Evolutionary conservation across 2,329 filamentous ascomycete genomes (phyloP).

Genomic region (Ophiostoma montium): DNA sequence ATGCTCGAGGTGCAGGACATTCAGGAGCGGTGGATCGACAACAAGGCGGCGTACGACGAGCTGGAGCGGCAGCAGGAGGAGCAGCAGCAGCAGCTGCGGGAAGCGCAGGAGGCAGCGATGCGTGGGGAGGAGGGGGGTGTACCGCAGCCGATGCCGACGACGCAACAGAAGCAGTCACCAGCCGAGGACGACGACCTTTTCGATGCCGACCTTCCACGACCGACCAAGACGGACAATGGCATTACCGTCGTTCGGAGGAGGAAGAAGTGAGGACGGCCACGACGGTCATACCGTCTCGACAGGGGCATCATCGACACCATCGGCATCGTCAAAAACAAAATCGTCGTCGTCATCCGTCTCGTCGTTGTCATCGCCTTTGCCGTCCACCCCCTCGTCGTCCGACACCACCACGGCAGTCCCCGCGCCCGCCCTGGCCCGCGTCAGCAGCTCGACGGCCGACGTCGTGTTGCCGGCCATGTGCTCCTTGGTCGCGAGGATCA

Average conservation of each 20-base stretch:
- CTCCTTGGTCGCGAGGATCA: constrained; percentile 53
- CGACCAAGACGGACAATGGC: constrained; percentile 30
- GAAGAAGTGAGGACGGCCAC: constrained; percentile 22
- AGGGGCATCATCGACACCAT: constrained; percentile 22
- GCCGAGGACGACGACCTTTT: constrained; percentile 27
- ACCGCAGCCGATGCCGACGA: neutral
- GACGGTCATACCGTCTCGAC: neutral
- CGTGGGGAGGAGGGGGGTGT: constrained; percentile 17
- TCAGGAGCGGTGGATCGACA: constrained; percentile 90
- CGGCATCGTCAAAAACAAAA: constrained; percentile 10
- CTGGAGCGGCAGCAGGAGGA: constrained; percentile 62
- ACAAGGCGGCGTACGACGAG: constrained; percentile 76
- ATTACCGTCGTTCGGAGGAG: constrained; percentile 58
- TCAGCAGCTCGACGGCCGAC: constrained; percentile 18
- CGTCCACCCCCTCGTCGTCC: constrained; percentile 31
- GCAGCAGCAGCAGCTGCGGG: constrained; percentile 51
- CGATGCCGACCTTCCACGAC: constrained; percentile 11
- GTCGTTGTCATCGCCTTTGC: constrained; percentile 27
- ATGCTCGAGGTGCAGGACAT: constrained; percentile 76
- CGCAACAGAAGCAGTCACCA: constrained; percentile 18
- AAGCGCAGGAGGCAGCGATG: constrained; percentile 15
- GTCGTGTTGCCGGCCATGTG: constrained; percentile 26
- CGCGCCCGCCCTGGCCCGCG: constrained; percentile 16
- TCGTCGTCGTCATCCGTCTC: neutral
- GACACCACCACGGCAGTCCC: constrained; percentile 30